A percentile compares a stretch with the other conserved stretches of the same genome.
Conservation (phyloP, 169 alveolate species). For the Theileria luwenshuni region DNA sequence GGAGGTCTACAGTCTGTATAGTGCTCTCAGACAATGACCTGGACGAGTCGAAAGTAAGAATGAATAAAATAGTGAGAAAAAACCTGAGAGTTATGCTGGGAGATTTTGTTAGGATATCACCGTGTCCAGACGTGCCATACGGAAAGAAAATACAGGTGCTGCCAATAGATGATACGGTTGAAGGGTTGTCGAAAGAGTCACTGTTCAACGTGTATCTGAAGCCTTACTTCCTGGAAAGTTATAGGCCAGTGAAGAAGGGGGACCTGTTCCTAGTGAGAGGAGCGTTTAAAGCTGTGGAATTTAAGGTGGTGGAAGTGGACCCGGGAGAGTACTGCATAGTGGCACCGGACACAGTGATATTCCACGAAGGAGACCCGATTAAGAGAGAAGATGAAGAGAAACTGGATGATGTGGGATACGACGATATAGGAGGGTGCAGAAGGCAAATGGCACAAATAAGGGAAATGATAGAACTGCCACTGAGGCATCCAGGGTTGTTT, state of each 20-base stretch:
- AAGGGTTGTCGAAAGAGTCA: conserved; percentile 97
- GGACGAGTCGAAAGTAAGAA: conserved; percentile 95
- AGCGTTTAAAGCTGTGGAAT: conserved; percentile 99
- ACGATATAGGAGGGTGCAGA: conserved; percentile 99
- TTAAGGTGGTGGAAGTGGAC: conserved; percentile 99
- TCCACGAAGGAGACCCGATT: conserved; percentile 97
- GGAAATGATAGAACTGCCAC: conserved; percentile 98
- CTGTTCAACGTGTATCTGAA: conserved; percentile 95
- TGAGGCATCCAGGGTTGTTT: conserved; percentile 98
- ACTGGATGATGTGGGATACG: conserved; percentile 99
- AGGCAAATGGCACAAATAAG: conserved; percentile 98
- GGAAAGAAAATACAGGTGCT: conserved; percentile 97
- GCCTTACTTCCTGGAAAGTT: conserved; percentile 99
- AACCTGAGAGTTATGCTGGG: conserved; percentile 97
- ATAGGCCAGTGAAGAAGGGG: conserved; percentile 98
- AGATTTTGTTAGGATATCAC: conserved; percentile 93
- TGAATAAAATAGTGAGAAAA: conserved; percentile 97
- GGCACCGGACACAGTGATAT: conserved; percentile 97
- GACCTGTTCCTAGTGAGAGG: conserved; percentile 98
- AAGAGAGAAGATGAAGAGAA: conserved; percentile 99
- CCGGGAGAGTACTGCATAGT: conserved; percentile 99
- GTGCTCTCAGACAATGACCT: conserved; percentile 96
- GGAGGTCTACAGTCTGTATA: conserved; percentile 97
- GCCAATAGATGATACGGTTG: conserved; percentile 99
- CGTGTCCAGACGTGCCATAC: conserved; percentile 97